These are phyloP conservation scores for Primulina eburnea DNA, from an alignment of 257 asterid genomes.

Conservation along the genomic window DNA sequence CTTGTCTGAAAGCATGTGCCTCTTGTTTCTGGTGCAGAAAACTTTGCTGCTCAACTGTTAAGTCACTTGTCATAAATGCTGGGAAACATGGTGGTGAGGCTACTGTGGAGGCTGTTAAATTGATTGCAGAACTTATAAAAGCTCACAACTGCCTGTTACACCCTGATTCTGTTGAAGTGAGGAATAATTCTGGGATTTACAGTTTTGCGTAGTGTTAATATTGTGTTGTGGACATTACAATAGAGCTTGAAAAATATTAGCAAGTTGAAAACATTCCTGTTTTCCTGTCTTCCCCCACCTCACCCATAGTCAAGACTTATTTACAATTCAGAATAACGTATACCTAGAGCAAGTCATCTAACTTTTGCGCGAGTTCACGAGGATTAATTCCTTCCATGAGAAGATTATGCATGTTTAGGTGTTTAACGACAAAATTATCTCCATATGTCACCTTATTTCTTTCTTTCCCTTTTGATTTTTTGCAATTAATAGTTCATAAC, in stretches of 20 bases:
- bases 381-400: background rate
- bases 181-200: conserved; percentile 17
- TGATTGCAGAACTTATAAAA: conserved; percentile 86
- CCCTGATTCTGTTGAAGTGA: conserved; percentile 91
- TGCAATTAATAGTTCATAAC: conserved; percentile 6
- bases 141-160: conserved; percentile 69
- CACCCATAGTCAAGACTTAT: background rate
- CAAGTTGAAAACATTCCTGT: background rate
- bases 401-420: background rate
- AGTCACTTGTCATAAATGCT: conserved; percentile 72
- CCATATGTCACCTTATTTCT: background rate
- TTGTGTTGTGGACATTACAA: background rate
- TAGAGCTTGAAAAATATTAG: background rate
- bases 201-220: conserved; percentile 12
- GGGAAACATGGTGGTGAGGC: conserved; percentile 98
- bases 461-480: background rate
- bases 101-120: conserved; percentile 83
- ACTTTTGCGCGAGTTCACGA: background rate
- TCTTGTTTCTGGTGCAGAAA: conserved; percentile 47
- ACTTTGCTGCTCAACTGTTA: conserved; percentile 58
- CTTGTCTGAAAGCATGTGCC: conserved; percentile 19
- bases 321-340: too few relatives aligned
- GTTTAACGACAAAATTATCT: background rate
- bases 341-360: background rate
- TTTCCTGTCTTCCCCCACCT: background rate